Evolutionary conservation across 331 rosid genomes (phyloP), one percentile per base, ranked within the genome.

Genomic region (Cydonia oblonga): DNA sequence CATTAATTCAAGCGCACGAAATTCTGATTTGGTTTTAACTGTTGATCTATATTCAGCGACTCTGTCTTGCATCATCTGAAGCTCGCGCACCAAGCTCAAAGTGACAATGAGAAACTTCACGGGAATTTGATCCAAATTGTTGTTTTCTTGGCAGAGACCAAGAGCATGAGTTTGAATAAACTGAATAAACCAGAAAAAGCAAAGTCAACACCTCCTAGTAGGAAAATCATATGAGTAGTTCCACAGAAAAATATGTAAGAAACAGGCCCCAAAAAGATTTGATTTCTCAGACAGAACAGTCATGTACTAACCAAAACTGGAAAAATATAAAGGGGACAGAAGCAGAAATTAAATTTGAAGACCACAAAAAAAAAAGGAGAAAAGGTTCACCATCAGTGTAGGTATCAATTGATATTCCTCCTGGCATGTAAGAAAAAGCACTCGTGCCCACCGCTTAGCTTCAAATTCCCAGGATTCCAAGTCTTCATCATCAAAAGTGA

Each of bases 401-500:
- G 95, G 88, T 61, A 60, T 81, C 80, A 90, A 80, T 65, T 75
- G 84, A 81, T 64, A 69, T 71, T 89, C 95, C 85, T 83, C 81
- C 81, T 81, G 80, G 80, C 83, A 74, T 42, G 84, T 85, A 69
- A 93, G 89, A 57, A 93, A 86, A 86, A 90, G 87, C 72, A 93
- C 88, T 81, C 96, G 84, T 72, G 97, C 86, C 98, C 98, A 93
- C 82, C 96, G 80, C 81, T 85, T 89, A 0, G 92, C 92, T 79
- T 93, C 92, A 73, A 76, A 83, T 75, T 89, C 92, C 98, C 98
- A 93, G 77, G 95, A 86, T 78, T 74, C 83, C 71, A 90, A 30
- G 71, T 93, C 98, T 64, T 86, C 98, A 29, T 93, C 98, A 16
- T 86, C 86, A 68, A 86, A 89, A 62, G 83, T 84, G 83, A 70